A percentile compares a stretch with the other conserved stretches of the same genome.
Evolutionary conservation across 108 stramenopile species (phyloP).

Genomic region (Bacterosira constricta): DNA sequence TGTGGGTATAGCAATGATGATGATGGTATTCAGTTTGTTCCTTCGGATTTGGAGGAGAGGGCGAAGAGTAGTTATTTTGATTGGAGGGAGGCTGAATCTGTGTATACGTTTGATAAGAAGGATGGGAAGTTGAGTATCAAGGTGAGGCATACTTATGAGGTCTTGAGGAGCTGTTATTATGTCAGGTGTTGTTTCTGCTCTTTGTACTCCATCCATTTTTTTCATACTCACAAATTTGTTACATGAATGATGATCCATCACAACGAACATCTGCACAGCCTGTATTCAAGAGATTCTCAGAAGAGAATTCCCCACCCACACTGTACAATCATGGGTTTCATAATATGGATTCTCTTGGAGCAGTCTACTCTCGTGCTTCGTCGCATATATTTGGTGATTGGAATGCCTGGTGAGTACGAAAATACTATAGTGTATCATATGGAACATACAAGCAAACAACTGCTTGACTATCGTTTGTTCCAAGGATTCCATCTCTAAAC

Average conservation of each 20-base stretch:
- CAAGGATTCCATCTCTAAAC: too few relatives aligned
- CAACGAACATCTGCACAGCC: too few relatives aligned
- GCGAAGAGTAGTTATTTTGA: conserved; percentile 58
- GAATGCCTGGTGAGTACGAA: conserved; percentile 88
- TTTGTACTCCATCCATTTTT: too few relatives aligned
- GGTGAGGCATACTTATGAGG: too few relatives aligned
- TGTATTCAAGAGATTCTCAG: conserved; percentile 91
- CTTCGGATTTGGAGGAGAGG: conserved; percentile 68
- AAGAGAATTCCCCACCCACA: conserved; percentile 80
- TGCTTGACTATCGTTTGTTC: too few relatives aligned
- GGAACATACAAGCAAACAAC: too few relatives aligned
- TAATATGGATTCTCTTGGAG: conserved; percentile 96
- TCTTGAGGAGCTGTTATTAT: too few relatives aligned
- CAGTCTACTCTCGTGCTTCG: conserved; percentile 90
- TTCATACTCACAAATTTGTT: too few relatives aligned
- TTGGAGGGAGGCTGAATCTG: conserved; percentile 93
- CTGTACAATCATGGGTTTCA: conserved; percentile 93
- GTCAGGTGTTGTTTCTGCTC: too few relatives aligned
- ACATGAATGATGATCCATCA: too few relatives aligned
- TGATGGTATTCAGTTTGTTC: conserved; percentile 68
- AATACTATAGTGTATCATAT: too few relatives aligned
- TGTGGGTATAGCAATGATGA: conserved; percentile 21
- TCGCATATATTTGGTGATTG: conserved; percentile 96
- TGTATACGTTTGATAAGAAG: conserved; percentile 79
- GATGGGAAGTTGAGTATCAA: conserved; percentile 15